Evolutionary conservation across 2,329 filamentous ascomycete genomes (phyloP).

Genomic region (Bertia moriformis): DNA sequence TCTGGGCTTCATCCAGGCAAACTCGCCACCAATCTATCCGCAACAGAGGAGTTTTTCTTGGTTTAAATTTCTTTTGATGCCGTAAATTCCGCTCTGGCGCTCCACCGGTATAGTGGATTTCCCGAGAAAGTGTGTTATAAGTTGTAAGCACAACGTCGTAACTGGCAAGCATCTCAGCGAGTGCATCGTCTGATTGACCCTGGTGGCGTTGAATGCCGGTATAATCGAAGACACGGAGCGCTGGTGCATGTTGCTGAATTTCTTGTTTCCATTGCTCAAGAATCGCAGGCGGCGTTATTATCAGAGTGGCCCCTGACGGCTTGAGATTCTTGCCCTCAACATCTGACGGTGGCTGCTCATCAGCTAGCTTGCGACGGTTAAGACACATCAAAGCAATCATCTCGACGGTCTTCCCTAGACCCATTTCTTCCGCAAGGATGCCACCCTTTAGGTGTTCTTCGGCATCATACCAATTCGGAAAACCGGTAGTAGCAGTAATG

Average conservation of each 20-base stretch:
- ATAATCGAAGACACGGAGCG: constrained; percentile 39
- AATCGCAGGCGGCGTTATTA: constrained; percentile 42
- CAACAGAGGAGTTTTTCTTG: constrained; percentile 61
- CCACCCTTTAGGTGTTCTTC: constrained; percentile 36
- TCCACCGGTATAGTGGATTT: constrained; percentile 63
- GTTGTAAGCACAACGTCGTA: constrained; percentile 51
- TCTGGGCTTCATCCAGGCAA: constrained; percentile 68
- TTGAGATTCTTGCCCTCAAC: constrained; percentile 21
- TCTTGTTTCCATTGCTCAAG: constrained; percentile 48
- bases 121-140: constrained; percentile 58
- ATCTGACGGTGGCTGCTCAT: constrained; percentile 4
- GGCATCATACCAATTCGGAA: constrained; percentile 22
- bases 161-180: constrained; percentile 27
- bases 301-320: constrained; percentile 40
- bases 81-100: constrained; percentile 57
- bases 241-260: constrained; percentile 40
- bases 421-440: constrained; percentile 71
- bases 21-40: constrained; percentile 81
- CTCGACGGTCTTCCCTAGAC: constrained; percentile 68
- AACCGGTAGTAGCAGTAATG: constrained; percentile 38
- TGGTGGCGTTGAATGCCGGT: constrained; percentile 23
- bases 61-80: constrained; percentile 49
- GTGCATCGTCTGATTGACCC: constrained; percentile 18
- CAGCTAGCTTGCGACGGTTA: constrained; percentile 32
- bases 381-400: constrained; percentile 56